Conservation (phyloP, 2,329 filamentous ascomycete genomes). For the Ilyonectria robusta region DNA sequence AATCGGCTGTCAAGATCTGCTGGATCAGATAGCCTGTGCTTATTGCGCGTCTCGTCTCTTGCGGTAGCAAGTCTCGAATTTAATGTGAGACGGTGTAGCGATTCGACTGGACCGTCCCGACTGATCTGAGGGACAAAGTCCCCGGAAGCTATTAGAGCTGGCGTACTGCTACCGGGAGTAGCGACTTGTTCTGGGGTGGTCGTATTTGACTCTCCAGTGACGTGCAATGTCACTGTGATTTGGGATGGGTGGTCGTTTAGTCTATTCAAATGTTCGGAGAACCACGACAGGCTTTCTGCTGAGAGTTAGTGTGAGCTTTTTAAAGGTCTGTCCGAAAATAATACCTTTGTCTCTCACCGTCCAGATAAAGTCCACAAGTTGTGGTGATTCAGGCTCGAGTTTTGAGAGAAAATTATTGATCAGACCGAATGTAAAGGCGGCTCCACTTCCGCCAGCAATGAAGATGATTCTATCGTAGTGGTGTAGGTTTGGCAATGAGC, state of each 20-base stretch:
- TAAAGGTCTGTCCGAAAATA: too few species aligned
- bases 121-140: slow-evolving; percentile 15
- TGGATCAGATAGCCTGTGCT: background rate
- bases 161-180: slow-evolving; percentile 8
- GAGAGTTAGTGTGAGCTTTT: background rate
- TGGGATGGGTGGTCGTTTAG: slow-evolving; percentile 8
- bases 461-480: slow-evolving; percentile 44
- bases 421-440: slow-evolving; percentile 43
- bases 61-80: background rate
- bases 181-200: background rate
- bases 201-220: slow-evolving; percentile 10
- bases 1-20: slow-evolving; percentile 6
- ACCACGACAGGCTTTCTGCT: slow-evolving; percentile 16
- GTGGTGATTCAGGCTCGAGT: background rate
- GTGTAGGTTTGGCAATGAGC: slow-evolving; percentile 62
- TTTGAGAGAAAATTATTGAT: slow-evolving; percentile 25
- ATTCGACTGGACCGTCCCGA: background rate
- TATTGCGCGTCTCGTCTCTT: background rate
- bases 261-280: slow-evolving; percentile 2
- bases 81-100: background rate
- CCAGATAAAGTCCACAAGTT: slow-evolving; percentile 35
- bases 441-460: slow-evolving; percentile 45
- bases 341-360: slow-evolving; percentile 29
- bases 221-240: slow-evolving; percentile 9
- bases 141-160: slow-evolving; percentile 4